Percentiles rank a stretch among this genome's conserved stretches.
These are phyloP conservation scores for Coleophoma crateriformis DNA, from an alignment of 2,329 filamentous ascomycete genomes.

Conservation along the genomic window DNA sequence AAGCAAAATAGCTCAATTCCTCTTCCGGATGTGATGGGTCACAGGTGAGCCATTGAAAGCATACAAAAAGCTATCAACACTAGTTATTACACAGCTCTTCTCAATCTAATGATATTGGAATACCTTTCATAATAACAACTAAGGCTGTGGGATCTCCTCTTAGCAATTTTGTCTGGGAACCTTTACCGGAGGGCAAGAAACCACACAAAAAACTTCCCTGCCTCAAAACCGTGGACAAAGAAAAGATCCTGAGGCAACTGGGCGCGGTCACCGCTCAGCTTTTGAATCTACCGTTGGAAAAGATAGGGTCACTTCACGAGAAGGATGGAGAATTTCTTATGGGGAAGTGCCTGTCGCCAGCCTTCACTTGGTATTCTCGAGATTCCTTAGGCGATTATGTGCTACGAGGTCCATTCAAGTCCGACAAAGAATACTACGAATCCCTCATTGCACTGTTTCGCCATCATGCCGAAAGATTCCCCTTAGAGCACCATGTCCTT, in stretches of 20 bases:
- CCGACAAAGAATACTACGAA: conserved; percentile 19
- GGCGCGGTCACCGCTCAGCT: conserved; percentile 4
- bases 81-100: conserved; percentile 1
- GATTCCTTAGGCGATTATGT: conserved; percentile 6
- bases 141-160: conserved; percentile 9
- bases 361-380: not conserved
- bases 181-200: conserved; percentile 2
- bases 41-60: conserved; percentile 5
- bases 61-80: not conserved
- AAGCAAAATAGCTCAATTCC: conserved; percentile 8
- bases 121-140: conserved; percentile 5
- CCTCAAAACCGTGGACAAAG: conserved; percentile 1
- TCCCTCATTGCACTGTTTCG: conserved; percentile 18
- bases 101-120: conserved; percentile 3
- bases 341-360: conserved; percentile 3
- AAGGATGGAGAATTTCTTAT: conserved; percentile 6
- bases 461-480: conserved; percentile 20
- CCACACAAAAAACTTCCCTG: conserved; percentile 1
- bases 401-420: conserved; percentile 20
- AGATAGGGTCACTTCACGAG: conserved; percentile 9
- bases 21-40: conserved; percentile 6
- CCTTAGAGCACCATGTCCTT: conserved; percentile 20
- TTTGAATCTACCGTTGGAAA: conserved; percentile 6
- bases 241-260: conserved; percentile 9
- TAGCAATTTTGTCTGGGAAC: conserved; percentile 5